Conservation (phyloP, 805 yeast species). For the Candida pseudoglaebosa region DNA sequence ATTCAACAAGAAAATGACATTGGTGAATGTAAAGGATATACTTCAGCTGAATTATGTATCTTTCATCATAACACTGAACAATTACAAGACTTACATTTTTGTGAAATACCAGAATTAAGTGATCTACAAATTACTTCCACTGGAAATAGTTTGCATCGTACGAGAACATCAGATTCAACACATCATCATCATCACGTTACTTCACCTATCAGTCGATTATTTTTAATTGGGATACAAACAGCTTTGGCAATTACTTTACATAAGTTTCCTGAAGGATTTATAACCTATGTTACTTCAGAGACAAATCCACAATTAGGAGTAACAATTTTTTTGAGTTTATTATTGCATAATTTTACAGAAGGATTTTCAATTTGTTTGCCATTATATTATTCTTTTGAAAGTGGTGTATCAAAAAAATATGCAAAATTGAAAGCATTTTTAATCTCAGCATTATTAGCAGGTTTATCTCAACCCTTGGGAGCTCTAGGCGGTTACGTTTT, state of each 20-base stretch:
- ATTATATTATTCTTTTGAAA: constrained; percentile 64
- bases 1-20: constrained; percentile 19
- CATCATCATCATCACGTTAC: constrained; percentile 79
- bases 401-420: constrained; percentile 40
- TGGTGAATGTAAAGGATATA: constrained; percentile 49
- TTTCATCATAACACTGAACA: constrained; percentile 6
- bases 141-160: constrained; percentile 5
- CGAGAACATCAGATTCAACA: constrained; percentile 10
- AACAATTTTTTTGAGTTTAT: constrained; percentile 76
- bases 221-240: constrained; percentile 88
- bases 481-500: constrained; percentile 67
- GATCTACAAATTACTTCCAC: constrained; percentile 1
- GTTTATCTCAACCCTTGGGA: constrained; percentile 85
- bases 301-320: constrained; percentile 62
- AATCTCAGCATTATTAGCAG: constrained; percentile 69
- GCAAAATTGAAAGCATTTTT: constrained; percentile 54
- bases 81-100: constrained; percentile 26
- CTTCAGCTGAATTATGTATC: constrained; percentile 37
- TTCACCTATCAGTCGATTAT: constrained; percentile 71
- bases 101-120: constrained; percentile 35
- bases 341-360: constrained; percentile 88
- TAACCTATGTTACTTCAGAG: constrained; percentile 77
- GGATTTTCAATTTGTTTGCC: constrained; percentile 95
- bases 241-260: constrained; percentile 83
- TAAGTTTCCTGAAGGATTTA: constrained; percentile 93